A percentile compares a stretch with the other conserved stretches of the same genome.
These are phyloP conservation scores for Capronia americana DNA, from an alignment of 2,329 filamentous ascomycete species.

Conservation along the genomic window DNA sequence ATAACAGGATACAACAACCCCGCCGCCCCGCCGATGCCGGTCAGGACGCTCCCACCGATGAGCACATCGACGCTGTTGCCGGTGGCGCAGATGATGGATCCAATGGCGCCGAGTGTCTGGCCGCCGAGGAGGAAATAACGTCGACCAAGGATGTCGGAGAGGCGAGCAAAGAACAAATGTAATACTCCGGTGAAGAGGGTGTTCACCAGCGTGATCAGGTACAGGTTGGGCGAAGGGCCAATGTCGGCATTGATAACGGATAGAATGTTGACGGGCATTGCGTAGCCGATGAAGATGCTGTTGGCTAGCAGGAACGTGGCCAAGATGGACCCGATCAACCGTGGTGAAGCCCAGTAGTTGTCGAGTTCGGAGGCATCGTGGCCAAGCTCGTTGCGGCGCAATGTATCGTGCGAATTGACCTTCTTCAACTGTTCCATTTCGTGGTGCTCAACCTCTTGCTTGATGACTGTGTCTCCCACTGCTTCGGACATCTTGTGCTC, in stretches of 20 bases:
- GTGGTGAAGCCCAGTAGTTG: too few relatives aligned
- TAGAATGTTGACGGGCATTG: constrained; percentile 26
- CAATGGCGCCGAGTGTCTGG: constrained; percentile 45
- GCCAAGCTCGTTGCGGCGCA: too few relatives aligned
- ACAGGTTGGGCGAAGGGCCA: constrained; percentile 43
- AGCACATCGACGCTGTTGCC: constrained; percentile 47
- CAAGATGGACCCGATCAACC: constrained; percentile 22
- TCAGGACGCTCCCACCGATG: constrained; percentile 48
- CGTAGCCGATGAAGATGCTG: constrained; percentile 27
- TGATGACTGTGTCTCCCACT: too few relatives aligned
- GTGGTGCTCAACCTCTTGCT: too few relatives aligned
- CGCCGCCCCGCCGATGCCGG: constrained; percentile 47
- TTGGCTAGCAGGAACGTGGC: constrained; percentile 28
- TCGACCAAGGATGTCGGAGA: constrained; percentile 47
- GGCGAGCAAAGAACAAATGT: constrained; percentile 44
- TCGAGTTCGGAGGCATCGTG: too few relatives aligned
- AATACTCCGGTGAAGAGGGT: constrained; percentile 42
- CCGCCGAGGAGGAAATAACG: constrained; percentile 46
- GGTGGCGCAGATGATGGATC: constrained; percentile 48
- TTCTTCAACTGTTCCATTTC: too few relatives aligned
- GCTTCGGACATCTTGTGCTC: too few relatives aligned
- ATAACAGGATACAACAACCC: constrained; percentile 50
- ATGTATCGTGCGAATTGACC: too few relatives aligned
- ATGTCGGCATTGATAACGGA: constrained; percentile 43
- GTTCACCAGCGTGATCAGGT: constrained; percentile 42